phyloP scores from a whole-genome alignment of 2,329 filamentous ascomycete species.

The Nemania sp. region DNA sequence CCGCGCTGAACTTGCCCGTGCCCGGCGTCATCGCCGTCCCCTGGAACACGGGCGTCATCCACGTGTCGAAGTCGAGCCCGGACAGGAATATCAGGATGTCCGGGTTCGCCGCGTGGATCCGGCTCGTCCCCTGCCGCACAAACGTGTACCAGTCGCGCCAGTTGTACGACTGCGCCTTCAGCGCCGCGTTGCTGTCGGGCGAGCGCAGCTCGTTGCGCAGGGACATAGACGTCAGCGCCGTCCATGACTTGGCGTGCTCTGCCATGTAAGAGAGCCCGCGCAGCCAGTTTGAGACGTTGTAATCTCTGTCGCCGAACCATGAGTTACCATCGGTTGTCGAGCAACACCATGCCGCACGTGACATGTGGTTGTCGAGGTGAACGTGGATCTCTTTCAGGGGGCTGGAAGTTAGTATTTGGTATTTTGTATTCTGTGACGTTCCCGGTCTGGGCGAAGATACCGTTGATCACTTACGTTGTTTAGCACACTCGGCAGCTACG shows the following conservation, averaged over 20 bases:
- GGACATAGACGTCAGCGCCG: slow-evolving; percentile 53
- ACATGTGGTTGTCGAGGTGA: slow-evolving; percentile 66
- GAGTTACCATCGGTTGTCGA: slow-evolving; percentile 57
- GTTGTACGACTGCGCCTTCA: slow-evolving; percentile 51
- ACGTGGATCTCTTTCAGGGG: slow-evolving; percentile 52
- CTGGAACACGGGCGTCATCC: slow-evolving; percentile 54
- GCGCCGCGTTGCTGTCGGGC: slow-evolving; percentile 44
- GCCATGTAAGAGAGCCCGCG: slow-evolving; percentile 65
- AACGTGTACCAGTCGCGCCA: slow-evolving; percentile 61
- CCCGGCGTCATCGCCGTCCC: slow-evolving; percentile 54
- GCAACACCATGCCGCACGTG: slow-evolving; percentile 63
- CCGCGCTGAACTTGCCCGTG: slow-evolving; percentile 48
- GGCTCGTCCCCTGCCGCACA: slow-evolving; percentile 52
- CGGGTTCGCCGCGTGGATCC: slow-evolving; percentile 56
- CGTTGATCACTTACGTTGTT: slow-evolving; percentile 42
- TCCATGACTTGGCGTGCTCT: slow-evolving; percentile 55
- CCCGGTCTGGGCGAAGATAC: neutral
- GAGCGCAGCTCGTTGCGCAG: slow-evolving; percentile 60
- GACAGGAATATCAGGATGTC: slow-evolving; percentile 62
- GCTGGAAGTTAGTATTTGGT: slow-evolving; percentile 3
- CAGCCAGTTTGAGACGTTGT: slow-evolving; percentile 62
- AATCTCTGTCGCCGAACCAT: slow-evolving; percentile 66
- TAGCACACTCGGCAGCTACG: slow-evolving; percentile 60
- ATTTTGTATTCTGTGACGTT: neutral
- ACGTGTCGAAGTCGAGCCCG: slow-evolving; percentile 62